Evolutionary conservation across 768 basidiomycete genomes (phyloP).

Genomic region (Sarcomyxa edulis): DNA sequence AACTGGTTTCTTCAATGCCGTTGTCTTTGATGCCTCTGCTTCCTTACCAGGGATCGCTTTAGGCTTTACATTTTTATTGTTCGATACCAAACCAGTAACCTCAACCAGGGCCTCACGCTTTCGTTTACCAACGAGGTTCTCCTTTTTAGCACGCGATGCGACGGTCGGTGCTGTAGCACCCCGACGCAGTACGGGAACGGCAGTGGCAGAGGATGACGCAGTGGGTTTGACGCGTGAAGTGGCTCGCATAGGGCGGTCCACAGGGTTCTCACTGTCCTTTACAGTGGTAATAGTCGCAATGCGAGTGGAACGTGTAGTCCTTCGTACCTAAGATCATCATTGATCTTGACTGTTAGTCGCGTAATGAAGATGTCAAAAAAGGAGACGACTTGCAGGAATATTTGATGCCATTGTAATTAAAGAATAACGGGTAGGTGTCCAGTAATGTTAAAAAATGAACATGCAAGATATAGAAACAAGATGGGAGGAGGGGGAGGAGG

Average conservation of each 20-base stretch:
- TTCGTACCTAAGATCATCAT: not conserved
- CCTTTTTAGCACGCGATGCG: constrained; percentile 32
- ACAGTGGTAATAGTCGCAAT: constrained; percentile 43
- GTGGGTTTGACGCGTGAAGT: constrained; percentile 56
- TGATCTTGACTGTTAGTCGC: constrained; percentile 24
- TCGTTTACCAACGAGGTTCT: constrained; percentile 53
- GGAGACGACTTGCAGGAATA: constrained; percentile 34
- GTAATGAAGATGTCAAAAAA: constrained; percentile 3
- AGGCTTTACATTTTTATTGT: too few species aligned
- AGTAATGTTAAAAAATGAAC: too few species aligned
- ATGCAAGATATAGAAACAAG: too few species aligned
- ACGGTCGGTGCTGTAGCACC: constrained; percentile 29
- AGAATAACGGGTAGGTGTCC: too few species aligned
- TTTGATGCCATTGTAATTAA: constrained; percentile 46
- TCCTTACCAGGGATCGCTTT: too few species aligned
- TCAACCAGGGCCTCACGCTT: constrained; percentile 74
- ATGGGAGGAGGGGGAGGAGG: too few species aligned
- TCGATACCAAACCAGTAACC: constrained; percentile 42
- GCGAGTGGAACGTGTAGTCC: constrained; percentile 65
- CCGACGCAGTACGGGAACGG: constrained; percentile 27
- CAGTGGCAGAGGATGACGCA: constrained; percentile 36
- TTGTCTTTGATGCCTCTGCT: too few species aligned
- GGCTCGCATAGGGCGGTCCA: constrained; percentile 54
- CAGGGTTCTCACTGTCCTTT: constrained; percentile 66
- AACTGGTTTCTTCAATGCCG: too few species aligned